Percentiles rank a stretch among this genome's conserved stretches.
phyloP scores from a whole-genome alignment of 306 rosid species.

The Rosa lucieae region DNA sequence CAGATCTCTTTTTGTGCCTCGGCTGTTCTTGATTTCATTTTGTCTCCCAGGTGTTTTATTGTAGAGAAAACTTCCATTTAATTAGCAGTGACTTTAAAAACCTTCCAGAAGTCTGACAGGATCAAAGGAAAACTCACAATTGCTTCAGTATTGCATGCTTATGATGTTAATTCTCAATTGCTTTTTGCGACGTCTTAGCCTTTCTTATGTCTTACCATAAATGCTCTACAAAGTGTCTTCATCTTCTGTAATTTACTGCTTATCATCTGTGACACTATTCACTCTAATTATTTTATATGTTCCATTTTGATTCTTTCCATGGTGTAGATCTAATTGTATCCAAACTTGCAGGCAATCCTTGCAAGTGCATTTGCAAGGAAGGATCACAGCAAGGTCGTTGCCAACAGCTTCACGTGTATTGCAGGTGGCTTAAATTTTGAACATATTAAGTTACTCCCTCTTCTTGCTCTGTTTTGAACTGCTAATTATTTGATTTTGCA shows the following conservation, averaged over 20 bases:
- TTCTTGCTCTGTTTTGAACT: not conserved
- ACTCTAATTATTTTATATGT: not conserved
- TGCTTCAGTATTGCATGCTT: not conserved
- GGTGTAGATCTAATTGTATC: not conserved
- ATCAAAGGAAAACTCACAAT: not conserved
- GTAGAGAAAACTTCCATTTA: not conserved
- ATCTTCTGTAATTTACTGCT: not conserved
- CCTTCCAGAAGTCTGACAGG: not conserved
- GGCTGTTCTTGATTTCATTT: not conserved
- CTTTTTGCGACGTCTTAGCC: not conserved
- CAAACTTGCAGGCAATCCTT: slow-evolving; percentile 66
- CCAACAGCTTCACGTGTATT: slow-evolving; percentile 70
- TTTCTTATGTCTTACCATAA: not conserved
- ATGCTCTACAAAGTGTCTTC: not conserved
- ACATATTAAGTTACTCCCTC: not conserved
- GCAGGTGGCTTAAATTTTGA: slow-evolving; percentile 42
- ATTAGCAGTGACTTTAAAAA: not conserved
- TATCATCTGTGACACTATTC: not conserved
- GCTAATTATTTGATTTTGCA: slow-evolving; percentile 18
- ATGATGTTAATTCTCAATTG: not conserved
- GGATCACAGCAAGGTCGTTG: slow-evolving; percentile 59
- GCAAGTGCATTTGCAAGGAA: slow-evolving; percentile 87
- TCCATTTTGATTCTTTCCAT: not conserved
- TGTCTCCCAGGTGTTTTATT: not conserved
- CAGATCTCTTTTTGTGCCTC: not conserved